Conservation (phyloP, 2,329 filamentous ascomycete genomes). For the Aureobasidium melanogenum region DNA sequence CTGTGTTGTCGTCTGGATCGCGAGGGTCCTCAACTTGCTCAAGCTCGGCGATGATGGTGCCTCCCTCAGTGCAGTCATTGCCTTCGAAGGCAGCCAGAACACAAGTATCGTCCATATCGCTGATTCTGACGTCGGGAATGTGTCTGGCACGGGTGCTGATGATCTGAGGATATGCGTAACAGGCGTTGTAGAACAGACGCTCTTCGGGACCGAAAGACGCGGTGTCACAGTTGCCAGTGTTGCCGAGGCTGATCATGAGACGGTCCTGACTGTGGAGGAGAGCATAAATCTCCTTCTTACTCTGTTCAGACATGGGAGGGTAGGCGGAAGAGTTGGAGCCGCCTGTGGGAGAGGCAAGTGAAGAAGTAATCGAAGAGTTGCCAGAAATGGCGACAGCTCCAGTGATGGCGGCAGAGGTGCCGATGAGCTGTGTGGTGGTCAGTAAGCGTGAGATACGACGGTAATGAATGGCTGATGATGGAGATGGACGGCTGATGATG, state of each 20-base stretch:
- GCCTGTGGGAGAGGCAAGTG: not conserved
- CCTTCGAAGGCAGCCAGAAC: not conserved
- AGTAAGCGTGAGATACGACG: not conserved
- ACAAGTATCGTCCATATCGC: not conserved
- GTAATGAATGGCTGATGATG: not conserved
- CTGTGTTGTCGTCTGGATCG: not conserved
- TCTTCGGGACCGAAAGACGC: too few species aligned
- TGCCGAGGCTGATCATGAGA: too few species aligned
- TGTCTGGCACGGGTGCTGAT: too few species aligned
- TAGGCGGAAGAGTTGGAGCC: not conserved
- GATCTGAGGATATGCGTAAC: too few species aligned
- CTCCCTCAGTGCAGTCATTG: not conserved
- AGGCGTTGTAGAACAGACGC: too few species aligned
- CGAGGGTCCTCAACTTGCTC: not conserved
- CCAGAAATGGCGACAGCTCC: not conserved
- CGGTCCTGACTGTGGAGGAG: too few species aligned
- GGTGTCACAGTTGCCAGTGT: too few species aligned
- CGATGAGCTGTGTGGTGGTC: not conserved
- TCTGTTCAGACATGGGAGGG: not conserved
- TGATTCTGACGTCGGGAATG: too few species aligned
- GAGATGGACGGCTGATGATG: not conserved
- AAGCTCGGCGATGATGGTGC: not conserved
- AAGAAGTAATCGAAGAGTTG: not conserved
- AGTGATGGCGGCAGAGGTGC: not conserved
- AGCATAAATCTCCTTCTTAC: too few species aligned